Evolutionary conservation across 116 monocot species (phyloP).

Genomic region (Posidonia oceanica): DNA sequence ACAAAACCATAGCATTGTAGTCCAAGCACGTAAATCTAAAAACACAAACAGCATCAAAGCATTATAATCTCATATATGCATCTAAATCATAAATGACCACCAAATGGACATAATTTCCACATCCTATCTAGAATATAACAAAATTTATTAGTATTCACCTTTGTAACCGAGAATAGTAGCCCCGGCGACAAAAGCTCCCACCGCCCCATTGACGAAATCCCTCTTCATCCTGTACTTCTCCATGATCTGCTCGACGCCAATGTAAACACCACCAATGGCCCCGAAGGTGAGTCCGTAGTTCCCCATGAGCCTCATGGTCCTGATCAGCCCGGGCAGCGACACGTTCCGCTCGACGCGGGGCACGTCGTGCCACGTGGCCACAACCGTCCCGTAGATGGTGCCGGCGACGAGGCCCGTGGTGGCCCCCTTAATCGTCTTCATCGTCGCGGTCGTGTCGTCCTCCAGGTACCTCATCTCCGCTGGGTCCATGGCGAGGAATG

Average conservation of each 20-base stretch:
- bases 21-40: too few relatives aligned
- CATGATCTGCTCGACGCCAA: constrained; percentile 89
- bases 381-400: constrained; percentile 79
- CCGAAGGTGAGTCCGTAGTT: constrained; percentile 76
- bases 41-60: too few relatives aligned
- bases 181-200: constrained; percentile 87
- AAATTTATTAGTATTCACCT: neutral
- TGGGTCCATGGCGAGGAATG: constrained; percentile 18
- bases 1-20: too few relatives aligned
- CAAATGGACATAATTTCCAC: too few relatives aligned
- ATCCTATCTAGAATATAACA: neutral
- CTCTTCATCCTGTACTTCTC: constrained; percentile 68
- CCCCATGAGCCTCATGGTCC: constrained; percentile 84
- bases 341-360: constrained; percentile 84
- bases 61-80: neutral
- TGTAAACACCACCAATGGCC: constrained; percentile 82
- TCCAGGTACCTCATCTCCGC: constrained; percentile 27
- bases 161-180: constrained; percentile 53
- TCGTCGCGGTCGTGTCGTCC: constrained; percentile 53
- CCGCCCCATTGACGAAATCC: constrained; percentile 79
- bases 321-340: constrained; percentile 73
- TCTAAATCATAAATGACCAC: neutral
- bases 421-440: constrained; percentile 86
- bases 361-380: constrained; percentile 91
- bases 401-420: constrained; percentile 60